Percentiles rank a stretch among this genome's conserved stretches.
Evolutionary conservation across 768 basidiomycete genomes (phyloP).

Genomic region (Russula olivacea): DNA sequence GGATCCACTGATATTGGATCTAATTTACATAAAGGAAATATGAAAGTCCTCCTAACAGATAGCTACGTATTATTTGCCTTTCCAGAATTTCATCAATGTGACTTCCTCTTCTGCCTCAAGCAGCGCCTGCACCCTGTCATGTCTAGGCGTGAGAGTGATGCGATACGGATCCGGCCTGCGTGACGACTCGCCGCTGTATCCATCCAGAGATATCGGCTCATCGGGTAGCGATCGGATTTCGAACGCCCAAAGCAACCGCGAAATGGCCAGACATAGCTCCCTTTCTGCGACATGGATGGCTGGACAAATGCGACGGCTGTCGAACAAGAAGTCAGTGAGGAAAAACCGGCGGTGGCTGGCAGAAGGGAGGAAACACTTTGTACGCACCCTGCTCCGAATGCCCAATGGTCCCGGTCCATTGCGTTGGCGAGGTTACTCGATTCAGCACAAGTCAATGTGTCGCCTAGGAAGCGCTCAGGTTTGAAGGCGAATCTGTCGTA

Average conservation of each 20-base stretch:
- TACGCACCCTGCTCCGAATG: constrained; percentile 44
- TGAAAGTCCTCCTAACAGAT: too few species aligned
- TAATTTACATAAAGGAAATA: too few species aligned
- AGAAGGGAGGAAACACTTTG: neutral
- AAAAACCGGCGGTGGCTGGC: too few species aligned
- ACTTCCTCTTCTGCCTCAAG: constrained; percentile 20
- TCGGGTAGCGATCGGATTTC: constrained; percentile 38
- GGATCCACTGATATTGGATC: too few species aligned
- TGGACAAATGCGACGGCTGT: constrained; percentile 37
- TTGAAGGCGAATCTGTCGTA: constrained; percentile 30
- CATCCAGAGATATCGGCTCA: constrained; percentile 40
- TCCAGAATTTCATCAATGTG: constrained; percentile 16
- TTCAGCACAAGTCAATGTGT: constrained; percentile 37
- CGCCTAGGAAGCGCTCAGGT: constrained; percentile 42
- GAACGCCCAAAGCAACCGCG: constrained; percentile 46
- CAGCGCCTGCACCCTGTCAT: constrained; percentile 22
- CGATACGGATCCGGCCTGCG: constrained; percentile 42
- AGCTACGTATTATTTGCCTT: neutral
- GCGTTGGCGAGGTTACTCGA: constrained; percentile 34
- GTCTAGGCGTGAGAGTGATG: constrained; percentile 28
- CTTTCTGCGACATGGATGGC: constrained; percentile 42
- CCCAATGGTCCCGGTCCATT: constrained; percentile 46
- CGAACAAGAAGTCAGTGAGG: neutral
- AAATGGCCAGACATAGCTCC: constrained; percentile 42
- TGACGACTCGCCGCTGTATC: constrained; percentile 43